Evolutionary conservation across 2,329 filamentous ascomycete species (phyloP).

Genomic region (Hypoxylon sp.): DNA sequence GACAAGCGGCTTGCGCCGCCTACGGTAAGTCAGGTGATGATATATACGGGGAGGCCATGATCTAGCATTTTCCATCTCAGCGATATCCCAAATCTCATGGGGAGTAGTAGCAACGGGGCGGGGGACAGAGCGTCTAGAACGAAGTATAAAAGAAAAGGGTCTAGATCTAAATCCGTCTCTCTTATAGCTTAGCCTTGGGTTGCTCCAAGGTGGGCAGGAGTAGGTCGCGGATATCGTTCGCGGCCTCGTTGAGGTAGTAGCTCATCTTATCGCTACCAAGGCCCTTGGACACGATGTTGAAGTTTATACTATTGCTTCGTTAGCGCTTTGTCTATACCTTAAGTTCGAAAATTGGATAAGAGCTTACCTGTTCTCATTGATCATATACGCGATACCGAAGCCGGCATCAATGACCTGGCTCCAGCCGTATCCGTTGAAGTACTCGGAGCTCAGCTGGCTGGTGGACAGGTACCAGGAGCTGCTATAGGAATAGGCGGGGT

Average conservation of each 20-base stretch:
- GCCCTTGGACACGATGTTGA: conserved; percentile 96
- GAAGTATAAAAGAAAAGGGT: neutral
- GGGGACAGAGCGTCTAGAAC: neutral
- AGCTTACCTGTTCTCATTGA: conserved; percentile 92
- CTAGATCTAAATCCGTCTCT: too few species aligned
- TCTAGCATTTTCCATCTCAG: neutral
- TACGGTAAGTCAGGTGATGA: neutral
- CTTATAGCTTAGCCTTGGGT: conserved; percentile 89
- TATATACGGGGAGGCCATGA: neutral
- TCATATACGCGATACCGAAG: conserved; percentile 99
- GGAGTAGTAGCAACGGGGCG: neutral
- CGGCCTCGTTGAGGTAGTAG: conserved; percentile 95
- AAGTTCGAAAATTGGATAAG: neutral
- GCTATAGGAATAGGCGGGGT: conserved; percentile 88
- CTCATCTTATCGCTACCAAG: conserved; percentile 94
- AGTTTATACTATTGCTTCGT: conserved; percentile 79
- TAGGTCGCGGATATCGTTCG: conserved; percentile 88
- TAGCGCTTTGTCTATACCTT: conserved; percentile 17
- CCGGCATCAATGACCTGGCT: conserved; percentile 96
- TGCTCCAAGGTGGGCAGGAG: conserved; percentile 83
- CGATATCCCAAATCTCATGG: neutral
- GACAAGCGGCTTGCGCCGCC: conserved; percentile 14
- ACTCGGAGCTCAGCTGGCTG: conserved; percentile 93
- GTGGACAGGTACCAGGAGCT: conserved; percentile 90
- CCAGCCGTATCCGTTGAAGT: conserved; percentile 99